Conservation (phyloP, 192 early-diverging fungal genomes). For the Linnemannia exigua region DNA sequence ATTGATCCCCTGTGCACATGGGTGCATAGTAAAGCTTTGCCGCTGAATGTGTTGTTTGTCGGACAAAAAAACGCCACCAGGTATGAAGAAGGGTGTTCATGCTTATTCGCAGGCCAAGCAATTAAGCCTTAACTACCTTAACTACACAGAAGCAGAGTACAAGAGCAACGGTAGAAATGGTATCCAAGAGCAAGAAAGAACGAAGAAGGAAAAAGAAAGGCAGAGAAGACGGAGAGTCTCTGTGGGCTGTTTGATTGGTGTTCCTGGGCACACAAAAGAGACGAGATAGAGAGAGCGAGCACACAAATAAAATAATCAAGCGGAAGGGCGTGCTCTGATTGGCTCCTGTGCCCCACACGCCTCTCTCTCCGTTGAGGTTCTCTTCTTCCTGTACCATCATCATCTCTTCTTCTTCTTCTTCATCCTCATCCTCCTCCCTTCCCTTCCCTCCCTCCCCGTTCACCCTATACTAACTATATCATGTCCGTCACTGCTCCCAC, state of each 20-base stretch:
- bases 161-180: background rate
- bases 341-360: background rate
- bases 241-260: background rate
- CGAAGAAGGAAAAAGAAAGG: background rate
- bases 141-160: too few species aligned
- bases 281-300: background rate
- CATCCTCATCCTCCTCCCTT: slow-evolving; percentile 8
- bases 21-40: background rate
- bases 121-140: too few species aligned
- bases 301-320: background rate
- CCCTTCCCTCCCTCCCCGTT: background rate
- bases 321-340: background rate
- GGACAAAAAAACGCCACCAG: background rate
- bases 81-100: background rate
- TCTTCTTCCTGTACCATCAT: slow-evolving; percentile 5
- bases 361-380: background rate
- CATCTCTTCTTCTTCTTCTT: slow-evolving; percentile 15
- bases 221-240: background rate
- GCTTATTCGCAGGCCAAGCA: background rate
- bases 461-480: slow-evolving; percentile 5
- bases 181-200: background rate
- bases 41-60: background rate
- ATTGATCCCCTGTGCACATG: background rate
- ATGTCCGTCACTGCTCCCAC: slow-evolving; percentile 46
- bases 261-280: background rate